Percentiles rank a stretch among this genome's conserved stretches.
phyloP scores from a whole-genome alignment of 257 asterid species.

The Thymus mandschuricus region DNA sequence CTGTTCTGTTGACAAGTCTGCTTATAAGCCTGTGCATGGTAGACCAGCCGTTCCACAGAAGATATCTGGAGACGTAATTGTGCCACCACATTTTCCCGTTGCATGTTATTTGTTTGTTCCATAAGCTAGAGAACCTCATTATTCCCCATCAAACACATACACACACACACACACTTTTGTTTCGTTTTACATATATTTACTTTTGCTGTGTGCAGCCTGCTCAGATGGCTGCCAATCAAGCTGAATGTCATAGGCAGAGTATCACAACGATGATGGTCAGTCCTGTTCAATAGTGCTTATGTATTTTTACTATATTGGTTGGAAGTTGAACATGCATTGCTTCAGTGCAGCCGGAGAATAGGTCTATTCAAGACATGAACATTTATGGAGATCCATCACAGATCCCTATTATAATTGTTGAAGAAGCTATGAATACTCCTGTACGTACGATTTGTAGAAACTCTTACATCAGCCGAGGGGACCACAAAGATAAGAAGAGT shows the following conservation, averaged over 20 bases:
- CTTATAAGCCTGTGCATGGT: conserved; percentile 52
- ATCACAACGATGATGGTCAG: conserved; percentile 84
- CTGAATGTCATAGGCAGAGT: conserved; percentile 77
- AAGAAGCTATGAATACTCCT: conserved; percentile 68
- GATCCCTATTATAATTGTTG: conserved; percentile 72
- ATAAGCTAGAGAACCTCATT: conserved; percentile 13
- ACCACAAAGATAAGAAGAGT: conserved; percentile 43
- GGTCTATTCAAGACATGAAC: conserved; percentile 80
- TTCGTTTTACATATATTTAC: conserved; percentile 18
- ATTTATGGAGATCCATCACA: conserved; percentile 80
- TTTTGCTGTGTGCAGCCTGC: conserved; percentile 60
- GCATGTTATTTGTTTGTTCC: neutral
- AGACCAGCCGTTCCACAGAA: conserved; percentile 60
- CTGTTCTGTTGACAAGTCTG: conserved; percentile 61
- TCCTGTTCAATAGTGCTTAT: conserved; percentile 21
- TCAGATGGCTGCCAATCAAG: conserved; percentile 70
- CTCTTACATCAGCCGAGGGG: conserved; percentile 50
- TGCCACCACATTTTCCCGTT: conserved; percentile 28
- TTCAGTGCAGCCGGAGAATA: conserved; percentile 63
- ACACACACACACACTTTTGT: neutral
- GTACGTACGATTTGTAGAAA: conserved; percentile 58
- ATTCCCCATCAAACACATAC: neutral
- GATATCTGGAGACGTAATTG: conserved; percentile 65
- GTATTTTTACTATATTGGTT: conserved; percentile 17
- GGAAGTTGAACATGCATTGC: conserved; percentile 33